Percentiles rank a stretch among this genome's conserved stretches.
Conservation (phyloP, 2,329 filamentous ascomycete species). For the Rasamsonia emersonii region DNA sequence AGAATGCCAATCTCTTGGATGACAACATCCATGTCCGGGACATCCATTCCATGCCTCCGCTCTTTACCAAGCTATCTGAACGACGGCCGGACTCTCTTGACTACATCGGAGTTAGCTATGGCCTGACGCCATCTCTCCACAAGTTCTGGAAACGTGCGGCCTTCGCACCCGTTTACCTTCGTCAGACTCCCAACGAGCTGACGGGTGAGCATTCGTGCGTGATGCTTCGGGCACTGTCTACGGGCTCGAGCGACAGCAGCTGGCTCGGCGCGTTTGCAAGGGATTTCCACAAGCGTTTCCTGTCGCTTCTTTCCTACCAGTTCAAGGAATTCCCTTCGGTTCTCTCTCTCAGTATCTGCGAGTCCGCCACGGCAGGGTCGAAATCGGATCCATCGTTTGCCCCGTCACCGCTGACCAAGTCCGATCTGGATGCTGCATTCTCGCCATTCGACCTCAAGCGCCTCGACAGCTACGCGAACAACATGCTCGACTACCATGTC, state of each 20-base stretch:
- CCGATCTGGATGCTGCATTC: slow-evolving; percentile 66
- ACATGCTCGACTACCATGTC: slow-evolving; percentile 95
- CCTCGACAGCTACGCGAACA: slow-evolving; percentile 89
- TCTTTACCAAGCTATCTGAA: slow-evolving; percentile 83
- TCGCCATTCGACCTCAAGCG: slow-evolving; percentile 93
- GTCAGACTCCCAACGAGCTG: slow-evolving; percentile 91
- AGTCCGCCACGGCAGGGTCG: slow-evolving; percentile 68
- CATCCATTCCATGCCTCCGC: slow-evolving; percentile 81
- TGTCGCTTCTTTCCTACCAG: slow-evolving; percentile 81
- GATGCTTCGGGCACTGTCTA: slow-evolving; percentile 74
- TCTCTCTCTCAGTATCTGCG: slow-evolving; percentile 77
- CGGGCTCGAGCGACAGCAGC: slow-evolving; percentile 54
- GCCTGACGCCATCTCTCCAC: slow-evolving; percentile 75
- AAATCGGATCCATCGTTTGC: slow-evolving; percentile 53
- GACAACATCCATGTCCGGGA: slow-evolving; percentile 88
- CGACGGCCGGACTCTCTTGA: slow-evolving; percentile 71
- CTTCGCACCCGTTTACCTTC: slow-evolving; percentile 84
- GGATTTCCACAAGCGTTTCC: slow-evolving; percentile 92
- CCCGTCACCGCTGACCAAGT: slow-evolving; percentile 55
- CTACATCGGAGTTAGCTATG: slow-evolving; percentile 93
- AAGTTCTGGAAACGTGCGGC: slow-evolving; percentile 91
- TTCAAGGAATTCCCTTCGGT: slow-evolving; percentile 75
- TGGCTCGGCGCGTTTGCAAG: slow-evolving; percentile 88
- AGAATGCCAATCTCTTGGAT: slow-evolving; percentile 64
- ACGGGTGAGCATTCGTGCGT: slow-evolving; percentile 97